These are phyloP conservation scores for Ophidiomyces ophidiicola DNA, from an alignment of 2,329 filamentous ascomycete genomes.

Conservation along the genomic window DNA sequence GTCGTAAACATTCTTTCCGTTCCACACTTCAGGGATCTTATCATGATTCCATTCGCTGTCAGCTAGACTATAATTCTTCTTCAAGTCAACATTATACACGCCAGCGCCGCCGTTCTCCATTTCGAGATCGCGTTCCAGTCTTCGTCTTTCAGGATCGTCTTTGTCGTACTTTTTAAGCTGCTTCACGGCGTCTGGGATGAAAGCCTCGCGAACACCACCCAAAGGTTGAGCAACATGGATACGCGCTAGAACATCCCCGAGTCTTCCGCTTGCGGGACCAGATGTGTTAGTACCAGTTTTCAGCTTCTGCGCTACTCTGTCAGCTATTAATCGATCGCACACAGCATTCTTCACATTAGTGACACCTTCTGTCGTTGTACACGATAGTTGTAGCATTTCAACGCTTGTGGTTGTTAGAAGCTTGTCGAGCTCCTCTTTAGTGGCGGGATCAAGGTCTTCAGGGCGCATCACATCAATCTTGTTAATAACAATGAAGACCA, in stretches of 20 bases:
- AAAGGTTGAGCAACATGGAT: constrained; percentile 96
- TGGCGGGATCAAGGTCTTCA: constrained; percentile 70
- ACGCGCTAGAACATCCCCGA: constrained; percentile 80
- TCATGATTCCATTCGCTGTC: constrained; percentile 93
- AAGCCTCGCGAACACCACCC: constrained; percentile 67
- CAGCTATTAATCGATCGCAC: constrained; percentile 83
- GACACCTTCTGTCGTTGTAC: constrained; percentile 87
- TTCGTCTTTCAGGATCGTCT: constrained; percentile 67
- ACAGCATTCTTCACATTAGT: constrained; percentile 91
- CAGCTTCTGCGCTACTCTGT: constrained; percentile 88
- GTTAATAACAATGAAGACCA: constrained; percentile 94
- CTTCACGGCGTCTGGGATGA: constrained; percentile 77
- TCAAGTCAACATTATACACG: constrained; percentile 89
- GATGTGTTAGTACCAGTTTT: constrained; percentile 72
- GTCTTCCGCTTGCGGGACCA: constrained; percentile 63
- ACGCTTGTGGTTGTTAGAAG: constrained; percentile 80
- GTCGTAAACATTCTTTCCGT: constrained; percentile 96
- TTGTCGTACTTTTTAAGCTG: constrained; percentile 79
- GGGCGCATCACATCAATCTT: constrained; percentile 89
- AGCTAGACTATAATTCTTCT: constrained; percentile 75
- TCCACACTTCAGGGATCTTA: constrained; percentile 82
- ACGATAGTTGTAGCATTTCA: constrained; percentile 84
- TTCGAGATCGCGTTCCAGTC: constrained; percentile 74
- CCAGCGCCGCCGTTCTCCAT: constrained; percentile 87
- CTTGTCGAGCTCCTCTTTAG: constrained; percentile 62